Evolutionary conservation across 495 filamentous ascomycete genomes (phyloP).

Genomic region (Lichina pygmaea): DNA sequence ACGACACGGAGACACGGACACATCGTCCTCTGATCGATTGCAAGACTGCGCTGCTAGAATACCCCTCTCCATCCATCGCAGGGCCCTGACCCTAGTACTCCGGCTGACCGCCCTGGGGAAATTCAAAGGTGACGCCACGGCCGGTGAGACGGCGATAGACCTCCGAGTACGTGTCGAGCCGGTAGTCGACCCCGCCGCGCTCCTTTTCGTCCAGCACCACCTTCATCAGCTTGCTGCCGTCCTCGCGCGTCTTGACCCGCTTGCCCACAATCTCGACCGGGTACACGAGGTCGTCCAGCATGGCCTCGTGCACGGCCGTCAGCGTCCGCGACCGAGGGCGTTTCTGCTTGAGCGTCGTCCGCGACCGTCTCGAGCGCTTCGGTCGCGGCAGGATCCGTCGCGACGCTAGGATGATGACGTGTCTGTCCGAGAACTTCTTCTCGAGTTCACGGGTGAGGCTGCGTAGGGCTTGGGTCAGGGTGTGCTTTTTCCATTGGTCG

Average conservation of each 20-base stretch:
- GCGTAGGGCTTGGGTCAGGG: background rate
- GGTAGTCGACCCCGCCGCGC: conserved; percentile 91
- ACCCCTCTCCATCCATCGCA: no score
- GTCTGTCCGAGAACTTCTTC: conserved; percentile 99
- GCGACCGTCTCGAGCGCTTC: conserved; percentile 82
- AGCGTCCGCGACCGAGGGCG: conserved; percentile 90
- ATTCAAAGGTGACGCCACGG: conserved; percentile 87
- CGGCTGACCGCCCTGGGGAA: conserved; percentile 48
- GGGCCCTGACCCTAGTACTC: conserved; percentile 36
- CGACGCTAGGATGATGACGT: conserved; percentile 94
- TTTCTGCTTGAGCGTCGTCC: conserved; percentile 89
- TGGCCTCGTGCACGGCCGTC: conserved; percentile 90
- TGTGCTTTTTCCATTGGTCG: background rate
- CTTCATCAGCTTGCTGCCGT: conserved; percentile 92
- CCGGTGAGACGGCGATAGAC: conserved; percentile 92
- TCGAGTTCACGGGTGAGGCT: conserved; percentile 98
- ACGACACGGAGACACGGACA: no score
- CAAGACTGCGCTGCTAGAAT: no score
- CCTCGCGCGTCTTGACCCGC: conserved; percentile 86
- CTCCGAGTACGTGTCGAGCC: conserved; percentile 96
- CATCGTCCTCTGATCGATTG: no score
- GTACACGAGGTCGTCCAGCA: conserved; percentile 89
- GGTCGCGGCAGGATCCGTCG: conserved; percentile 95
- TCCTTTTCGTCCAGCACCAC: conserved; percentile 98
- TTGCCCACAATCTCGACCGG: conserved; percentile 99